These are phyloP conservation scores for Plasmodium gaboni DNA, from an alignment of 169 alveolate genomes.

Conservation along the genomic window DNA sequence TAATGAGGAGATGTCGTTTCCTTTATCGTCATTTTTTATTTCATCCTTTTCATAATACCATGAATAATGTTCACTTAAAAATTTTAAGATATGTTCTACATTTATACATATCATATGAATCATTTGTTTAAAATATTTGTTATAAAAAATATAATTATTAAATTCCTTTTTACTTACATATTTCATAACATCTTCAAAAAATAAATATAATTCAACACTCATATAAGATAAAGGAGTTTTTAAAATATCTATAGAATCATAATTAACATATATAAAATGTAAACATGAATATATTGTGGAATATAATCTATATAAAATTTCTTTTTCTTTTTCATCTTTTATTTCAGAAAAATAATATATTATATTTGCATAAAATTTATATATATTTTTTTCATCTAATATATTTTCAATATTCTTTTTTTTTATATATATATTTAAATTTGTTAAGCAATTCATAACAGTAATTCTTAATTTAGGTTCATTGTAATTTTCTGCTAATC, in stretches of 20 bases:
- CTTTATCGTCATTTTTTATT: background rate
- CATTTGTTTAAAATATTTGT: conserved; percentile 11
- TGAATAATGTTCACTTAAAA: conserved; percentile 10
- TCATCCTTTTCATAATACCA: background rate
- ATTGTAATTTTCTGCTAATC: conserved; percentile 41
- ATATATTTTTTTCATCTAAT: conserved; percentile 36
- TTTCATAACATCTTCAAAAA: conserved; percentile 53
- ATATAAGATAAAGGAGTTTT: conserved; percentile 56
- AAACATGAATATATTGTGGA: conserved; percentile 63
- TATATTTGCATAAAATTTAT: conserved; percentile 69
- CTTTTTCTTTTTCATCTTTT: conserved; percentile 31
- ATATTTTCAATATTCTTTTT: conserved; percentile 10
- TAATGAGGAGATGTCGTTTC: background rate
- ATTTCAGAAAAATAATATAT: conserved; percentile 43
- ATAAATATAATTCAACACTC: conserved; percentile 67
- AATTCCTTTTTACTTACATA: background rate
- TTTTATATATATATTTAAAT: conserved; percentile 39
- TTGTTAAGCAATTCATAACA: conserved; percentile 42
- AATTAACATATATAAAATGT: conserved; percentile 21
- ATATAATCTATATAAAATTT: conserved; percentile 33
- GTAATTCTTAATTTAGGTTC: conserved; percentile 15
- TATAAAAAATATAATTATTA: background rate
- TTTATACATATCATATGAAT: conserved; percentile 47
- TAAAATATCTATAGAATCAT: conserved; percentile 29
- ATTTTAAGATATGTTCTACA: conserved; percentile 29